Conservation (phyloP, 192 early-diverging fungal species). For the Helicostylum pulchrum region DNA sequence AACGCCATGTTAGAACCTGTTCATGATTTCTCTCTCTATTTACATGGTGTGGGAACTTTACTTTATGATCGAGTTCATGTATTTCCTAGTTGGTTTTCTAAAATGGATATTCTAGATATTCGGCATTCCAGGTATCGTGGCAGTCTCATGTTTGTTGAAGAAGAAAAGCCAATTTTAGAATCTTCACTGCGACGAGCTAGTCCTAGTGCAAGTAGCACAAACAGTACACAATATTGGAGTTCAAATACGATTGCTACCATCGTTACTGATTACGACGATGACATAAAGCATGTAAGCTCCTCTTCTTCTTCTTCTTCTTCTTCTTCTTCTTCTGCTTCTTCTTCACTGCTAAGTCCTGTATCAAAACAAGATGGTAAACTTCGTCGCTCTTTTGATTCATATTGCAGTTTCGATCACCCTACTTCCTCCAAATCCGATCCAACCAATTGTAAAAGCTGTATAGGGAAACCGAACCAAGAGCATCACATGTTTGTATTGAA, state of each 20-base stretch:
- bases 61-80: constrained; percentile 6
- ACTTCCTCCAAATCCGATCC: constrained; percentile 16
- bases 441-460: constrained; percentile 8
- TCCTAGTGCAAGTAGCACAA: neutral
- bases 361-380: neutral
- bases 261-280: neutral
- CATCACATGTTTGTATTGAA: too few species aligned
- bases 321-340: too few species aligned
- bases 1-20: constrained; percentile 16
- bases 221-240: constrained; percentile 5
- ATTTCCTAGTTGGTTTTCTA: constrained; percentile 14
- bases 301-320: neutral
- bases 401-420: constrained; percentile 15
- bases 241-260: constrained; percentile 10
- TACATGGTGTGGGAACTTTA: constrained; percentile 13
- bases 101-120: constrained; percentile 7
- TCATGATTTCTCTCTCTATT: constrained; percentile 11
- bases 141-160: neutral
- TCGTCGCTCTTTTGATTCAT: constrained; percentile 11
- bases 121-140: neutral
- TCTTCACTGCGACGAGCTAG: neutral
- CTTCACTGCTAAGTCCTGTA: too few species aligned
- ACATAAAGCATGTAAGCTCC: neutral
- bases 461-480: neutral
- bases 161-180: neutral